Conservation (phyloP, 306 rosid genomes). For the Malus asiatica region DNA sequence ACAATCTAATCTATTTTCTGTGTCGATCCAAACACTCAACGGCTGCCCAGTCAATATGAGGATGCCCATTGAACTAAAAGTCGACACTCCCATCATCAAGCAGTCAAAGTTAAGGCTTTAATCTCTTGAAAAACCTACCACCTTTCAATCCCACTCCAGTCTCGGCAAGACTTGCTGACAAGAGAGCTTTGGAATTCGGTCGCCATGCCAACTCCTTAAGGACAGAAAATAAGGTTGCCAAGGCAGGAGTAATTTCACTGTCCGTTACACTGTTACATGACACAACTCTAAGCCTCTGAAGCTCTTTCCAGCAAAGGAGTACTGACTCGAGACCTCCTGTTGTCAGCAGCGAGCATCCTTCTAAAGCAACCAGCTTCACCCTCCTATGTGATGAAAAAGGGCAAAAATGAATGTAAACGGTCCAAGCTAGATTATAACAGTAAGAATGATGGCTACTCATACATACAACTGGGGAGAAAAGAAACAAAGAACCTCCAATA, state of each 20-base stretch:
- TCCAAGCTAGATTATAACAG: not conserved
- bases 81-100: not conserved
- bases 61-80: not conserved
- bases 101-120: constrained; percentile 2
- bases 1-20: not conserved
- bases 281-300: constrained; percentile 38
- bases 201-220: constrained; percentile 41
- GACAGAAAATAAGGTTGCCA: constrained; percentile 34
- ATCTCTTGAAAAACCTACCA: constrained; percentile 38
- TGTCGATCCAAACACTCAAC: not conserved
- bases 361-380: constrained; percentile 28
- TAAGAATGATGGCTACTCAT: not conserved
- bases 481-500: no score
- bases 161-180: constrained; percentile 25
- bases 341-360: constrained; percentile 42
- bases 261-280: constrained; percentile 36
- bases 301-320: constrained; percentile 42
- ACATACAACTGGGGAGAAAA: not conserved
- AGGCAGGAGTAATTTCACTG: constrained; percentile 29
- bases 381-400: constrained; percentile 18
- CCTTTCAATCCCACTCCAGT: constrained; percentile 30
- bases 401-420: no score
- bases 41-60: constrained; percentile 5
- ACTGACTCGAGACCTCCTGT: constrained; percentile 38
- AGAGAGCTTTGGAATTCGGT: constrained; percentile 37